phyloP scores from a whole-genome alignment of 1,139 yeast species.

The Sugiyamaella novakii region DNA sequence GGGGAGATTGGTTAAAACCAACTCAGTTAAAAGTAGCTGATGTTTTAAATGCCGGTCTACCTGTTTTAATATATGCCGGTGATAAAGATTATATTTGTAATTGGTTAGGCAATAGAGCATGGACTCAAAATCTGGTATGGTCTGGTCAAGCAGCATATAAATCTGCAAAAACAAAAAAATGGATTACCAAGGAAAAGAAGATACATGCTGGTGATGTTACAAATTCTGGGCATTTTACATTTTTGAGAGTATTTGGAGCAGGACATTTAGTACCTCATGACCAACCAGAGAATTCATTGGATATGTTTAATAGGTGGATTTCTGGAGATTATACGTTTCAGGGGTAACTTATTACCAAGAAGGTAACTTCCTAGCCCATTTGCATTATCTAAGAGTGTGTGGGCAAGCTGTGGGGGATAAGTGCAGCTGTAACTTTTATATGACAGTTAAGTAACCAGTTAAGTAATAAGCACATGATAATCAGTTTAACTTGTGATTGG shows the following conservation, averaged over 20 bases:
- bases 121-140: slow-evolving; percentile 75
- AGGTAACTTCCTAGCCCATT: no score
- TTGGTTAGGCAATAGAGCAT: slow-evolving; percentile 85
- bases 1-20: slow-evolving; percentile 67
- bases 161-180: slow-evolving; percentile 43
- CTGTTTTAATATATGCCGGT: slow-evolving; percentile 83
- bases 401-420: no score
- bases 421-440: no score
- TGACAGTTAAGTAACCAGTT: no score
- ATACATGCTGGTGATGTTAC: slow-evolving; percentile 59
- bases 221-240: slow-evolving; percentile 59
- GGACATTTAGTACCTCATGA: slow-evolving; percentile 79
- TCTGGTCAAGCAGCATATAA: slow-evolving; percentile 44
- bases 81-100: slow-evolving; percentile 89
- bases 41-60: slow-evolving; percentile 61
- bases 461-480: no score
- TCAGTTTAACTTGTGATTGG: no score
- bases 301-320: slow-evolving; percentile 81
- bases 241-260: slow-evolving; percentile 64
- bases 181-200: slow-evolving; percentile 45
- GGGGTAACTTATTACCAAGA: neutral
- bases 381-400: no score
- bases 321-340: slow-evolving; percentile 40
- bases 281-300: slow-evolving; percentile 73
- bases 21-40: slow-evolving; percentile 61